Percentiles rank a stretch among this genome's conserved stretches.
Conservation (phyloP, 305 asterid genomes). For the Caryopteris hybrid region DNA sequence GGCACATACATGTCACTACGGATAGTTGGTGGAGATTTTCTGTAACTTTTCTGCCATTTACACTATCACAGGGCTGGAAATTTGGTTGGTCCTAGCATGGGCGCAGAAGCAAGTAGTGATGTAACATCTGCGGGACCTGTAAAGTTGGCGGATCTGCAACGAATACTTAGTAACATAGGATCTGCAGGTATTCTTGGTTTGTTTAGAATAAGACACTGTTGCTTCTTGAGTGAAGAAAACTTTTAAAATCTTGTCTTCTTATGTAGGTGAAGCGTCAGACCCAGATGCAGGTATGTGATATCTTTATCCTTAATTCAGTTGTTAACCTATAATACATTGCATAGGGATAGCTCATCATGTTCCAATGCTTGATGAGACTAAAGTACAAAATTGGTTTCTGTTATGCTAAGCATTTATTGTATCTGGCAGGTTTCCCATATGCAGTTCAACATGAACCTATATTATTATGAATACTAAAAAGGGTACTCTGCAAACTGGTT, state of each 20-base stretch:
- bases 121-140: constrained; percentile 94
- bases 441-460: not conserved
- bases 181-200: constrained; percentile 47
- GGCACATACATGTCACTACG: not conserved
- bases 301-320: constrained; percentile 4
- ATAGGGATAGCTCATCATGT: not conserved
- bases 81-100: constrained; percentile 79
- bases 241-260: constrained; percentile 19
- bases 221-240: constrained; percentile 19
- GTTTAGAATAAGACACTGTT: constrained; percentile 9
- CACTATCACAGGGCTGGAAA: constrained; percentile 69
- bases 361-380: not conserved
- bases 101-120: constrained; percentile 71
- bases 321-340: not conserved
- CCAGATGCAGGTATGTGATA: constrained; percentile 77
- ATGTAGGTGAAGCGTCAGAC: constrained; percentile 56
- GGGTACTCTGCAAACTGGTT: not conserved
- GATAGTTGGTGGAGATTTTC: not conserved
- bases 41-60: constrained; percentile 9
- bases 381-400: not conserved
- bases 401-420: not conserved
- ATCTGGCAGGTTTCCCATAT: not conserved
- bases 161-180: constrained; percentile 86
- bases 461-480: not conserved
- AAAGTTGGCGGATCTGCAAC: constrained; percentile 81